Evolutionary conservation across 2,329 filamentous ascomycete genomes (phyloP), one percentile per base, ranked within the genome.

Genomic region (Cladobotryum protrusum): DNA sequence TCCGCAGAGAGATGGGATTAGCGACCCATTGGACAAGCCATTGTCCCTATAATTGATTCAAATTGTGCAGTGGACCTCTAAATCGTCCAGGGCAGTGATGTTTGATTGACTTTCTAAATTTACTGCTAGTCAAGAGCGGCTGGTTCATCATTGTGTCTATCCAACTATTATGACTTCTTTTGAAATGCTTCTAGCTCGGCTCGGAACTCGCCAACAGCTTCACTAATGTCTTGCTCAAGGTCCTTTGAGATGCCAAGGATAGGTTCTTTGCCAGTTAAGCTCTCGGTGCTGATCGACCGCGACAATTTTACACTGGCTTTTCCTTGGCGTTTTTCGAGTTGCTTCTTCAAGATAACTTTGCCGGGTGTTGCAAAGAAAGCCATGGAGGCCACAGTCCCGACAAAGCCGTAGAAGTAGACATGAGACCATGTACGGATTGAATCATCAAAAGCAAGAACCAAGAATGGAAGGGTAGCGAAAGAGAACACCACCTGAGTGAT

Each of bases 381-480:
- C 50, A 91, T 80, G 15, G 83, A 81, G 0, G 71, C 65, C 9
- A 74, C 68, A 1, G 86, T 86, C 57, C 83, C 84, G 54, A 91
- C 63, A 48, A 93, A 74, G 32, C 81, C 83, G 68, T 95, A 99
- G 72, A 90, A 97, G 71, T 96, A 93, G 34, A 96, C 87, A 39
- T 87, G 82, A 0, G 81, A 71, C 93, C 93, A 99, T 51, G 88
- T 85, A 2, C 76, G 72, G 39, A 95, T 67, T 9, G 86, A 91
- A 53, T 82, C 79, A 15, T 74, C 70, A 56, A 96, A 82, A 18
- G 76, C 76, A 19, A 99, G 84, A 36, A 96, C 74, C 41, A 96
- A 79, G 69, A 99, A 99, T 0, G 93, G 93, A 1, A 85, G 78
- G 1, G 85, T 87, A 47, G 82, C 81, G 67, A 95, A 99, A 43